Evolutionary conservation across 192 early-diverging fungal species (phyloP).

Genomic region (Backusella morwellensis): DNA sequence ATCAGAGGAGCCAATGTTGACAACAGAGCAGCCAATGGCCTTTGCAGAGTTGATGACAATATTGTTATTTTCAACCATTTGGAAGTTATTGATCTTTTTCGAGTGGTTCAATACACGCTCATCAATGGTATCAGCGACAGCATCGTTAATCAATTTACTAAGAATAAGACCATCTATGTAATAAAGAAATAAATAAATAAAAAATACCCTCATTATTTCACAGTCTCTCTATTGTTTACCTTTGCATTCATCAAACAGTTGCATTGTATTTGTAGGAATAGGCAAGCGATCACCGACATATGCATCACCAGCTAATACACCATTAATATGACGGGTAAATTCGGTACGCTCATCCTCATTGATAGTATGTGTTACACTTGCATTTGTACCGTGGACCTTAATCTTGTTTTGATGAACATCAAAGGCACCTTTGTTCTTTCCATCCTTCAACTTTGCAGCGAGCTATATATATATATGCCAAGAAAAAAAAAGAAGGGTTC

Average conservation of each 20-base stretch:
- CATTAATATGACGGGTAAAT: conserved; percentile 95
- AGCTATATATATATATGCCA: conserved; percentile 33
- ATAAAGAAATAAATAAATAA: background rate
- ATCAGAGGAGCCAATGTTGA: conserved; percentile 97
- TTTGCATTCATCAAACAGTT: conserved; percentile 94
- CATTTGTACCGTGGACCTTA: conserved; percentile 77
- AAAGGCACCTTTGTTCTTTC: conserved; percentile 46
- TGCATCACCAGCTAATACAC: conserved; percentile 73
- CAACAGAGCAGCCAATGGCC: conserved; percentile 97
- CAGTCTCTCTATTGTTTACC: conserved; percentile 42
- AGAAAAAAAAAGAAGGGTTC: conserved; percentile 16
- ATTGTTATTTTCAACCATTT: conserved; percentile 99
- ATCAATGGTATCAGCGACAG: conserved; percentile 95
- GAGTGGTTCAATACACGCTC: conserved; percentile 93
- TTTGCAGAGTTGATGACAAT: conserved; percentile 99
- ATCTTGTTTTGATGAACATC: conserved; percentile 76
- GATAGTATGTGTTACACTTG: conserved; percentile 94
- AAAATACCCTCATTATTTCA: background rate
- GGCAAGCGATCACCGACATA: conserved; percentile 87
- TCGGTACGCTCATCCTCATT: conserved; percentile 98
- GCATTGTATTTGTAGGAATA: conserved; percentile 91
- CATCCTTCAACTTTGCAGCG: conserved; percentile 49
- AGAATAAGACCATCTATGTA: conserved; percentile 82
- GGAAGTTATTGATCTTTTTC: conserved; percentile 90
- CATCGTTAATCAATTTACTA: conserved; percentile 98